Percentiles rank a stretch among this genome's conserved stretches.
Evolutionary conservation across 768 basidiomycete genomes (phyloP).

Genomic region (Boletus huronensis): DNA sequence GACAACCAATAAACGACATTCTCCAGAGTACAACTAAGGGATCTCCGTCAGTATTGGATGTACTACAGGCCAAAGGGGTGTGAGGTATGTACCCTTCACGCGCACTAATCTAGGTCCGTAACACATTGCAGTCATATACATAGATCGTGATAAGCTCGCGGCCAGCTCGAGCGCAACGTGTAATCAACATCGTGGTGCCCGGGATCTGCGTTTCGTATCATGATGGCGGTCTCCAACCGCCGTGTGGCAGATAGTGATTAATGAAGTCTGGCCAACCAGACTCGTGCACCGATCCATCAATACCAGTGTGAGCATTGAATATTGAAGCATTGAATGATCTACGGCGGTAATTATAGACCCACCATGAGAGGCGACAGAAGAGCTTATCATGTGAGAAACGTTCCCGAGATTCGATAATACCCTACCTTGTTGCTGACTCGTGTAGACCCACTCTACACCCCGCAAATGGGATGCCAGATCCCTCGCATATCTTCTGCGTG

Average conservation of each 20-base stretch:
- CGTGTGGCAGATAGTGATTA: neutral
- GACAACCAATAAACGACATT: neutral
- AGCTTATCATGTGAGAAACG: neutral
- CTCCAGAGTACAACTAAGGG: neutral
- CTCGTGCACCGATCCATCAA: neutral
- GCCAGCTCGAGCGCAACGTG: neutral
- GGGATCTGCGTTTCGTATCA: neutral
- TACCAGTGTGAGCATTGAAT: neutral
- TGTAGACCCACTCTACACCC: neutral
- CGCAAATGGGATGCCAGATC: neutral
- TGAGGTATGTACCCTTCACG: neutral
- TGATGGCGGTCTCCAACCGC: neutral
- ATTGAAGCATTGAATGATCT: neutral
- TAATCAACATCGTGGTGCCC: neutral
- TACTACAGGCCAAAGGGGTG: neutral
- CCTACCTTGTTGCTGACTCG: neutral
- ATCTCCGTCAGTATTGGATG: too few species aligned
- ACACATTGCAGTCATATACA: neutral
- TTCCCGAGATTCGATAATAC: neutral
- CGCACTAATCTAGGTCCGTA: neutral
- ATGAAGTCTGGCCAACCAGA: neutral
- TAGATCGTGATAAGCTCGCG: neutral
- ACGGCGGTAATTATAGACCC: neutral
- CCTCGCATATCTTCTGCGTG: neutral
- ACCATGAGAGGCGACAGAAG: neutral